Base-by-base conservation (phyloP, 306 rosid species). In the Trichosanthes cucumerina region DNA sequence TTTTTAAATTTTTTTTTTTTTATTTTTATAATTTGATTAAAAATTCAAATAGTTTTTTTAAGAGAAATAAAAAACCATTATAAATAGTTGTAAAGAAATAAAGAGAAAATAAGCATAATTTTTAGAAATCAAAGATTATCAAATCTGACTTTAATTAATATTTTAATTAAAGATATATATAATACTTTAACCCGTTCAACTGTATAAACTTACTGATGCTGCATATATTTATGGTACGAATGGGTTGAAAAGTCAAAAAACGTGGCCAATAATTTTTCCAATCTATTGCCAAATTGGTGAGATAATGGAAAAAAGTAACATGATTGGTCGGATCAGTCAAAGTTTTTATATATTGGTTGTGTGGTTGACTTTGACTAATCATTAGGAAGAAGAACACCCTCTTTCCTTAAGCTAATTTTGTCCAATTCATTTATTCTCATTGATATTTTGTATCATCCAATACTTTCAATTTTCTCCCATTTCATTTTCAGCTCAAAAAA, bases 301-400 rank as follows among this genome's bases (percentile, higher is more conserved):
- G 52, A 41, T 46, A 71, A 71, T 15, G 24, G 24, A 6, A 71
- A 47, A 70, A 6, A 4, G 58, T 43, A 23, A 41, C 53, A 26
- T 72, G 76, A 23, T 70, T 70, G 76, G 76, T 69, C 52, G 75
- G 52, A 43, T 38, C 16, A 13, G 75, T 69, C 56, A 43, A 43
- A 18, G 70, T 63, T 16, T 16, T 9, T 34, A 36, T 63, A 33
- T 5, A 65, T 65, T 5, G n/a, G 41, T 18, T 14, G 0, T 72
- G 24, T 72, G 13, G 41, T 46, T 72, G 77, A 72, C 77, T 72
- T 72, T 72, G 77, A 72, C 39, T 15, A 26, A 47, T 46, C 28
- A 16, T 28, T 28, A 28, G 33, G 33, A 28, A 28, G 33, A 2
- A 28, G 33, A 28, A 28, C 39, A 36, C 64, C 6, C 59, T 53